Evolutionary conservation across 345 rosid genomes (phyloP), one percentile per base, ranked within the genome.

Genomic region (Arabidopsis suecica): DNA sequence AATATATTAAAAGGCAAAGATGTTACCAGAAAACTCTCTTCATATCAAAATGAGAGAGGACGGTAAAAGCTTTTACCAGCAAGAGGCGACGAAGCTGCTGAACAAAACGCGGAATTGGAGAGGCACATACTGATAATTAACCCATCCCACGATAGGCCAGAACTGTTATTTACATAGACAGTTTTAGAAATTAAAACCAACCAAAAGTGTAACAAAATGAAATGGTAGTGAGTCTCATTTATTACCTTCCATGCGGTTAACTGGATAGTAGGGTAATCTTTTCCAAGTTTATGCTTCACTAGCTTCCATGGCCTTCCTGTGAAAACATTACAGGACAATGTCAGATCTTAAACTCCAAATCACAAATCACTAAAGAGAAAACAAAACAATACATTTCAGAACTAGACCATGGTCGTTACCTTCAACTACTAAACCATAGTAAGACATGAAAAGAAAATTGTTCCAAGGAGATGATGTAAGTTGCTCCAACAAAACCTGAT

Each of bases 221-320:
- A 36, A 57, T 33, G 18, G 0, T 47, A 18, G 30, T 23, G 9
- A 66, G 49, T 42, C 53, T 18, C 9, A 34, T 9, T 20, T 42
- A 2, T 44, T 79, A 93, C 98, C 96, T 84, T 89, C 98, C 98
- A 93, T 11, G 97, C 93, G 32, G 97, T 86, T 68, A 89, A 76
- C 59, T 93, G 98, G 59, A 93, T 50, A 2, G 85, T 74, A 47
- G 91, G 87, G 74, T 78, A 89, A 81, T 89, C 97, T 25, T 81
- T 85, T 36, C 81, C 82, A 75, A 93, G 68, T 80, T 88, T 93
- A n/a, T 53, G 62, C 77, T 79, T 93, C 38, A 93, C 98, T 42
- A 83, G 79, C 55, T 81, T 75, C 88, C 86, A 91, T 40, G 95
- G 84, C 74, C 93, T 83, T 74, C 98, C 98, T 93, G 84, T 73